phyloP scores from a whole-genome alignment of 371 early-diverging fungal genomes.

The Coemansia sp. region DNA sequence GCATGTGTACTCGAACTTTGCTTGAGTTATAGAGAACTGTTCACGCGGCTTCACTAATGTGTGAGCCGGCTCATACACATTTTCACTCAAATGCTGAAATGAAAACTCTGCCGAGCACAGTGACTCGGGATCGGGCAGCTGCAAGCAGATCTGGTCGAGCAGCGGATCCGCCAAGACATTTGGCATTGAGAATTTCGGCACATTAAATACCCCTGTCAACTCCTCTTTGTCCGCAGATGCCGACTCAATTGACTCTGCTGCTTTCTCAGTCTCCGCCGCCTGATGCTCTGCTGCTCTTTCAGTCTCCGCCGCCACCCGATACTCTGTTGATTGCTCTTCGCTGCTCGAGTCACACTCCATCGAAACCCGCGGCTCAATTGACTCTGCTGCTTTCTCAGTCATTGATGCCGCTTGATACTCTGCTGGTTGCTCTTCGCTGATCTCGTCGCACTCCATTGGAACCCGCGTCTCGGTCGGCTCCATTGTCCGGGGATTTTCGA shows the following conservation, averaged over 20 bases:
- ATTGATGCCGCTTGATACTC: not conserved
- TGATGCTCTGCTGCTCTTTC: not conserved
- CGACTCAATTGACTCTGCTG: not conserved
- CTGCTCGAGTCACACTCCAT: too few species aligned
- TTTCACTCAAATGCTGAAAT: not conserved
- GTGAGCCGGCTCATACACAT: slow-evolving; percentile 23
- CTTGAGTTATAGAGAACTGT: not conserved
- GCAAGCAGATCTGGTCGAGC: slow-evolving; percentile 15
- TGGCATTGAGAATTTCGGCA: not conserved
- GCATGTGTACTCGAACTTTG: slow-evolving; percentile 12
- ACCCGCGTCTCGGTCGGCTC: not conserved
- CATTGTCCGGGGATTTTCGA: not conserved
- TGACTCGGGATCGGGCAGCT: slow-evolving; percentile 14
- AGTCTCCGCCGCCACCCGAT: too few species aligned
- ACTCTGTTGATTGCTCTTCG: too few species aligned
- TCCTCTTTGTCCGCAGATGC: not conserved
- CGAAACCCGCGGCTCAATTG: not conserved
- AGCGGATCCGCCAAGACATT: not conserved
- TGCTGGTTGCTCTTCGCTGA: not conserved
- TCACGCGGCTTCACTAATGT: slow-evolving; percentile 15
- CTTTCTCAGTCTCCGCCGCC: not conserved
- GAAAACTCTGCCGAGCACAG: slow-evolving; percentile 18
- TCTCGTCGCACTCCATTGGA: not conserved
- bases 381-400: not conserved
- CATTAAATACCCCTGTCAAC: not conserved